Conservation (phyloP, 257 asterid genomes). For the Marsdenia floribunda region DNA sequence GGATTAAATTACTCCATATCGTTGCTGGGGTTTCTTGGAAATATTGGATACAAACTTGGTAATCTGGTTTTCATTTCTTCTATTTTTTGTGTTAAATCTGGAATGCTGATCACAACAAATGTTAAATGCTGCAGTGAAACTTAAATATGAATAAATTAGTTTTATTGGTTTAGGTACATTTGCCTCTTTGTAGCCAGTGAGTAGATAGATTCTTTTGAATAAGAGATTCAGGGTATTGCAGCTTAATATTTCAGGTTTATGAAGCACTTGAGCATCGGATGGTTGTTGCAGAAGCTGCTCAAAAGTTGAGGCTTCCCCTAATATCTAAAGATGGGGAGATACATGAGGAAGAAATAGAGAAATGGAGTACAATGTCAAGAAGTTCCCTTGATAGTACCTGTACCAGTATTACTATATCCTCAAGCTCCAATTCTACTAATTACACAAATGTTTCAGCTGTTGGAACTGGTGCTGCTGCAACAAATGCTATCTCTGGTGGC, state of each 20-base stretch:
- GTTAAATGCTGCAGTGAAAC: not conserved
- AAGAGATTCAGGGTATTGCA: not conserved
- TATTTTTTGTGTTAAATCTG: not conserved
- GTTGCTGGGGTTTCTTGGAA: not conserved
- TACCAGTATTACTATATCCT: conserved; percentile 65
- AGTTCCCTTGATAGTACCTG: conserved; percentile 83
- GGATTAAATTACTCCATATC: not conserved
- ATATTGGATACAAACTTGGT: not conserved
- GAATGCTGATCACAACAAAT: not conserved
- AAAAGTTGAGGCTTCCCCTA: conserved; percentile 89
- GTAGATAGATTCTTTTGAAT: not conserved
- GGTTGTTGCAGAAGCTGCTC: conserved; percentile 78
- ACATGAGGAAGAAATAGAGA: conserved; percentile 90
- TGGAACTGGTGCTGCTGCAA: conserved; percentile 41
- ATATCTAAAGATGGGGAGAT: conserved; percentile 90
- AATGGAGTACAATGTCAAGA: conserved; percentile 75
- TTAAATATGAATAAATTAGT: not conserved
- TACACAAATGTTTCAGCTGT: conserved; percentile 44
- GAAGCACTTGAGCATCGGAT: conserved; percentile 38
- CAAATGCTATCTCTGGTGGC: conserved; percentile 29
- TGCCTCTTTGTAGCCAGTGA: not conserved
- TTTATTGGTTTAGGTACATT: not conserved
- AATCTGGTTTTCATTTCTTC: not conserved
- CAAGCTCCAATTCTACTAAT: conserved; percentile 74
- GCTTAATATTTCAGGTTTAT: conserved; percentile 22